Conservation (phyloP, 257 asterid species). For the Ilex aquifolium region DNA sequence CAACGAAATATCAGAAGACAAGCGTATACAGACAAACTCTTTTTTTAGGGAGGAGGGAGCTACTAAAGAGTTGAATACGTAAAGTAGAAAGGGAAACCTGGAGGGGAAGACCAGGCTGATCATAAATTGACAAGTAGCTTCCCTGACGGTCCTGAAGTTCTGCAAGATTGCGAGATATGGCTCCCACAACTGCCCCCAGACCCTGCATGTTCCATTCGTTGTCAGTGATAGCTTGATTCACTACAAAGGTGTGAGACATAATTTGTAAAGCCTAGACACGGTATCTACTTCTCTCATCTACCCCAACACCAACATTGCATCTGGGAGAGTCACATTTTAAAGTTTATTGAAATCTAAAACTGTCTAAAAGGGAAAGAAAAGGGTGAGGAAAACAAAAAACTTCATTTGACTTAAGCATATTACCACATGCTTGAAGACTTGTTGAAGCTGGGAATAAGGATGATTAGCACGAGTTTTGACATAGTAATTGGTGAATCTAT, state of each 20-base stretch:
- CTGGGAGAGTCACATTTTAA: background rate
- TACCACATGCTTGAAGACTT: constrained; percentile 99
- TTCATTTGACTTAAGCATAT: constrained; percentile 18
- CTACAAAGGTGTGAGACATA: background rate
- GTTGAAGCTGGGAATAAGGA: constrained; percentile 98
- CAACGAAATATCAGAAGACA: background rate
- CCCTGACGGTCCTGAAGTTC: constrained; percentile 97
- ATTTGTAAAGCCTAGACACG: background rate
- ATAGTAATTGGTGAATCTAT: constrained; percentile 87
- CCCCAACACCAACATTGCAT: background rate
- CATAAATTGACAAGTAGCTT: constrained; percentile 94
- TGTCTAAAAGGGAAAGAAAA: background rate
- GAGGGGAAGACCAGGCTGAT: constrained; percentile 75
- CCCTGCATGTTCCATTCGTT: constrained; percentile 50
- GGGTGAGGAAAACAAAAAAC: background rate
- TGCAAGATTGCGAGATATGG: constrained; percentile 91
- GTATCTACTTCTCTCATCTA: background rate
- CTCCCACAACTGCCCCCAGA: constrained; percentile 97
- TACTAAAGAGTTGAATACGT: background rate
- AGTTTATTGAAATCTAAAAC: background rate
- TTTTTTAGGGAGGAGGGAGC: too few relatives aligned
- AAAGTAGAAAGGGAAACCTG: constrained; percentile 39
- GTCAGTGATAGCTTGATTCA: constrained; percentile 6
- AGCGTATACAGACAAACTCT: background rate
- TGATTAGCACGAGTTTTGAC: constrained; percentile 97